Evolutionary conservation across 495 filamentous ascomycete genomes (phyloP), one percentile per base, ranked within the genome.

Genomic region (Lasiosphaeriaceae sp.): DNA sequence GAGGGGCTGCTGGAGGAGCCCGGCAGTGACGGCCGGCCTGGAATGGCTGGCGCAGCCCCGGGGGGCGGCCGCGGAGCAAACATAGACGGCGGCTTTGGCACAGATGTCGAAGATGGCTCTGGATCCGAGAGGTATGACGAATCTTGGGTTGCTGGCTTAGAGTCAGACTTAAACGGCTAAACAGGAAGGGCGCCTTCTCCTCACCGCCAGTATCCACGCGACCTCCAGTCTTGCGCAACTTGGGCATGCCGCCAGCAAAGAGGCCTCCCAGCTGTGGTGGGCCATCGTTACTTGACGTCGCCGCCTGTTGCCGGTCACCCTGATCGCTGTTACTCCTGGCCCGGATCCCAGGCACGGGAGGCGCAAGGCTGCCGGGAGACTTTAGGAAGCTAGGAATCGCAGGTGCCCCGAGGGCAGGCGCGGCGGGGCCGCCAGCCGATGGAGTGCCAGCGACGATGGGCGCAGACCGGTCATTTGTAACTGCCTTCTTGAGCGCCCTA

Each of bases 241-340:
- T 97, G 2, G 94, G 94, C 80, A 97, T 97, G 29, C 93, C 95
- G 29, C 91, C 92, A 9, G 90, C 91, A 65, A 98, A 96, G 23
- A 98, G 71, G 3, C 95, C 94, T 9, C 78, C 92, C 34, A 98
- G 69, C 67, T 97, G 94, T 26, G 92, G 90, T 17, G 90, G 83
- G 21, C 85, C 72, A 23, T 83, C 79, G 34, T 77, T 69, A 17
- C 58, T 55, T 17, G 65, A 62, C 17, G 66, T 24, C 11, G 70
- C 73, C 4, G 69, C 64, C 22, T 66, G 74, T 50, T 73, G 79
- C 48, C 80, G 77, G 23, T 75, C 69, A 26, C 72, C 73, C 43
- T 77, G 75, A 71, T 93, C 90, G 62, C 91, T 95, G 69, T 93
- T 91, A 63, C 91, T 96, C 67, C 92, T 82, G 55, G 81, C 78